These are phyloP conservation scores for Phytophthora fragariaefolia DNA, from an alignment of 352 stramenopile species.

Conservation along the genomic window DNA sequence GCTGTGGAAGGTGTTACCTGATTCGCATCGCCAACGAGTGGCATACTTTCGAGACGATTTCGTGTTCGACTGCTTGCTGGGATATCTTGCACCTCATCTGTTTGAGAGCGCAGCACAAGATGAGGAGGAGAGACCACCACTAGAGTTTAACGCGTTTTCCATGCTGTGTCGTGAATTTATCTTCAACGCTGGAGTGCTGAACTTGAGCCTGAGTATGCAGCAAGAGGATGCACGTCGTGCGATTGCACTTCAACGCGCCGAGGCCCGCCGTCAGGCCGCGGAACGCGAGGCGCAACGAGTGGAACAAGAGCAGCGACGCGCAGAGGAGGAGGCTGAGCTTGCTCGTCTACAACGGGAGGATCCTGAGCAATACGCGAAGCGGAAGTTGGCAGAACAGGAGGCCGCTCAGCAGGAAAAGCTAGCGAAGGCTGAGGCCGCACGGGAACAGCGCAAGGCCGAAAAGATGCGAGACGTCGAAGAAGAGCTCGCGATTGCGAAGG, in stretches of 20 bases:
- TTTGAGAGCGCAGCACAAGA: constrained; percentile 21
- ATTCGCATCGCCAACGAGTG: constrained; percentile 50
- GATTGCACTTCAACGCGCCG: constrained; percentile 18
- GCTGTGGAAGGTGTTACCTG: constrained; percentile 67
- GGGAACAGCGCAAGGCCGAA: constrained; percentile 54
- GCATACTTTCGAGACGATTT: constrained; percentile 71
- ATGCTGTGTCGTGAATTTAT: constrained; percentile 65
- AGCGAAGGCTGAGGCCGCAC: constrained; percentile 43
- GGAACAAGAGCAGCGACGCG: constrained; percentile 23
- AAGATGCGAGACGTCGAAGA: constrained; percentile 64
- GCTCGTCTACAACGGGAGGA: constrained; percentile 43
- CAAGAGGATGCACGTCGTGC: constrained; percentile 44
- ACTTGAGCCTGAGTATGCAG: constrained; percentile 54
- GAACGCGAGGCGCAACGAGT: constrained; percentile 30
- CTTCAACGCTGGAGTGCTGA: constrained; percentile 58
- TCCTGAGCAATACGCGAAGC: constrained; percentile 52
- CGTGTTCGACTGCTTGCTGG: constrained; percentile 66
- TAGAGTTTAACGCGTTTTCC: constrained; percentile 72
- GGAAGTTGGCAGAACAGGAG: constrained; percentile 46
- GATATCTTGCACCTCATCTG: constrained; percentile 46
- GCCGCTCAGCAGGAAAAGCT: constrained; percentile 40
- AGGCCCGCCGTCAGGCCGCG: constrained; percentile 17
- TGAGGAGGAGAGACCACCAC: constrained; percentile 33
- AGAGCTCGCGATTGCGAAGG: constrained; percentile 64
- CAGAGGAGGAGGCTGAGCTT: constrained; percentile 43